Base-by-base conservation (phyloP, 257 asterid genomes). In the Misopates orontium region DNA sequence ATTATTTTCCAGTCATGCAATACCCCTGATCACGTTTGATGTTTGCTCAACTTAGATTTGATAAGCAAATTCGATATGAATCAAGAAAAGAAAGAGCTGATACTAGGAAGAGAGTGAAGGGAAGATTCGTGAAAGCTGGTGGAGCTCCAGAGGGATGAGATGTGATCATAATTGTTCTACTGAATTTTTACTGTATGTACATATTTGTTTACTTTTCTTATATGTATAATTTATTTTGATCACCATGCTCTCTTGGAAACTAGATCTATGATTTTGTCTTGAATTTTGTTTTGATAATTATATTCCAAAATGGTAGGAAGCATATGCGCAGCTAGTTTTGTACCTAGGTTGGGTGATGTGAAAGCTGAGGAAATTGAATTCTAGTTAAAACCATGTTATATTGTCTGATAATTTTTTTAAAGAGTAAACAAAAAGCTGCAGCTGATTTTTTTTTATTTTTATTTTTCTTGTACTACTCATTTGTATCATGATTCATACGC, bases 41-140 rank as follows among this genome's bases (percentile, higher is more conserved):
- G 15, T 71, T 62, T 62, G 24, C 23, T 64, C 18, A 74, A 60
- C 67, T 56, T 60, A 92, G 98, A 75, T 92, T 83, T 52, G 98
- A 89, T 19, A 92, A 87, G 81, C 98, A 87, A 51, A 89, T 92
- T 36, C 77, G 98, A 9, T 92, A 92, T 28, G 96, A 89, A 75
- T 92, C 98, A 56, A 85, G 98, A 78, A 92, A 92, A 80, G 96
- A 95, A 67, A 80, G 98, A 83, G 96, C 98, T 17, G 98, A 92
- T 69, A 89, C 95, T 23, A 89, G 98, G 76, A 92, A 87, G 75
- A 85, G 98, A 51, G 95, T 89, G 69, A 92, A 92, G 84, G 98
- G 98, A 15, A 82, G 98, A 67, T 92, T 92, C 59, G 98, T 92
- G 17, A 92, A 92, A 85, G 96, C 98, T 36, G 75, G 19, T 67